phyloP scores from a whole-genome alignment of 768 basidiomycete genomes.

The Mycena crocata region DNA sequence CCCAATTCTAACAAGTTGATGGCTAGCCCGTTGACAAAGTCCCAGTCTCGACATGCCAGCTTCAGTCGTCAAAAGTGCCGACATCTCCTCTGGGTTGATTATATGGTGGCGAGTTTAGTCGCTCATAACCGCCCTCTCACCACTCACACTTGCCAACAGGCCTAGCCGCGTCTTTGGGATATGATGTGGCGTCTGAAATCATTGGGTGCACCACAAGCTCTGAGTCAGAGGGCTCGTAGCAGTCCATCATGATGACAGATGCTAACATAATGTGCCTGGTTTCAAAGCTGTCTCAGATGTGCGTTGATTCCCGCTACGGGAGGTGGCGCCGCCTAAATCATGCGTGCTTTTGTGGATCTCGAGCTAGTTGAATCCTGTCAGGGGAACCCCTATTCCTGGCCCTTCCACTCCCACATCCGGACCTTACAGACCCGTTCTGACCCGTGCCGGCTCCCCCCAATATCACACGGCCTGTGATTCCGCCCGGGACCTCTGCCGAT shows the following conservation, averaged over 20 bases:
- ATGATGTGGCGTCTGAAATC: constrained; percentile 90
- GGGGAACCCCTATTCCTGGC: too few relatives aligned
- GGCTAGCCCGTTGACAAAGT: constrained; percentile 29
- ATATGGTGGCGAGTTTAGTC: constrained; percentile 76
- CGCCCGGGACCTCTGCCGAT: too few relatives aligned
- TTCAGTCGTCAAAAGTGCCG: constrained; percentile 90
- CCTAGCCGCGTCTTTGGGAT: constrained; percentile 88
- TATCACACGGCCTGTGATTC: too few relatives aligned
- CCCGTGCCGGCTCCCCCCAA: too few relatives aligned
- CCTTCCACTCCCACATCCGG: too few relatives aligned
- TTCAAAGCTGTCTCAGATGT: constrained; percentile 93
- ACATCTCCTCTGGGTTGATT: constrained; percentile 89
- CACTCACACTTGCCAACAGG: constrained; percentile 58
- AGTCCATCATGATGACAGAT: constrained; percentile 87
- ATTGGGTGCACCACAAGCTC: constrained; percentile 71
- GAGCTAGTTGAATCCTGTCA: too few relatives aligned
- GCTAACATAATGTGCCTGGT: constrained; percentile 92
- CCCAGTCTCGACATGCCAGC: constrained; percentile 49
- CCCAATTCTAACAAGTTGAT: too few relatives aligned
- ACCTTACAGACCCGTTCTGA: too few relatives aligned
- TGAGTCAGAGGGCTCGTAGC: constrained; percentile 43
- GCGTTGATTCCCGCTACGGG: too few relatives aligned
- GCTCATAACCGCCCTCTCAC: neutral
- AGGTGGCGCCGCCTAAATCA: too few relatives aligned
- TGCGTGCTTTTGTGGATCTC: too few relatives aligned